Conservation (phyloP, 192 early-diverging fungal genomes). For the Umbelopsis vinacea region DNA sequence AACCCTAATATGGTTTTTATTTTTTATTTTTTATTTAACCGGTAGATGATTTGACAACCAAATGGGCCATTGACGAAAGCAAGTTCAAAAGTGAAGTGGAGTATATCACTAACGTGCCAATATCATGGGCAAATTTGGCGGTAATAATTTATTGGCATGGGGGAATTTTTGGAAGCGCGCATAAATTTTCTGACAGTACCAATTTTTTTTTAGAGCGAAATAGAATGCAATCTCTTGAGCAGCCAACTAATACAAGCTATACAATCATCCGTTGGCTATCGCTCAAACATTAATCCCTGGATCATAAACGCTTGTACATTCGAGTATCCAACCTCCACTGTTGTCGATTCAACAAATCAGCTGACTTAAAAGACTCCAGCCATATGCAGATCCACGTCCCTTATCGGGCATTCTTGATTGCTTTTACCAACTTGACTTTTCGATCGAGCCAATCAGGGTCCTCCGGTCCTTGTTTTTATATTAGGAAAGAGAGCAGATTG, state of each 20-base stretch:
- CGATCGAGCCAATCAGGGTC: conserved; percentile 11
- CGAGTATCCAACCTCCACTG: not conserved
- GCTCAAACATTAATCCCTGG: not conserved
- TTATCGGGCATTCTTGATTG: conserved; percentile 11
- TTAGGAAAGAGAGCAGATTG: not conserved
- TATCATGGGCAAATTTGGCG: conserved; percentile 3
- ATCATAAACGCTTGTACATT: not conserved
- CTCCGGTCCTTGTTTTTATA: not conserved
- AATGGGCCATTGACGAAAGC: conserved; percentile 15
- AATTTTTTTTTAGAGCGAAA: not conserved
- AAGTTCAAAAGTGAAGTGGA: not conserved
- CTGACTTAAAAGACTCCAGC: not conserved
- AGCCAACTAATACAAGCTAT: not conserved
- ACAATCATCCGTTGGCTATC: not conserved
- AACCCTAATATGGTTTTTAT: not conserved
- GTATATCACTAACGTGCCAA: not conserved
- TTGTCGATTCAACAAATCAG: not conserved
- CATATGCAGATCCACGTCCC: conserved; percentile 3
- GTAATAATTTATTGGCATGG: not conserved
- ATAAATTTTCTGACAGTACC: not conserved
- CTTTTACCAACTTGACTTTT: conserved; percentile 2
- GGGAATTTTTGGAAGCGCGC: not conserved
- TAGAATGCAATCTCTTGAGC: not conserved
- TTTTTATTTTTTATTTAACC: not conserved
- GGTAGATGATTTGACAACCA: conserved; percentile 10